Base-by-base conservation (phyloP, 1,284 basidiomycete genomes). In the Cutaneotrichosporon arboriforme region DNA sequence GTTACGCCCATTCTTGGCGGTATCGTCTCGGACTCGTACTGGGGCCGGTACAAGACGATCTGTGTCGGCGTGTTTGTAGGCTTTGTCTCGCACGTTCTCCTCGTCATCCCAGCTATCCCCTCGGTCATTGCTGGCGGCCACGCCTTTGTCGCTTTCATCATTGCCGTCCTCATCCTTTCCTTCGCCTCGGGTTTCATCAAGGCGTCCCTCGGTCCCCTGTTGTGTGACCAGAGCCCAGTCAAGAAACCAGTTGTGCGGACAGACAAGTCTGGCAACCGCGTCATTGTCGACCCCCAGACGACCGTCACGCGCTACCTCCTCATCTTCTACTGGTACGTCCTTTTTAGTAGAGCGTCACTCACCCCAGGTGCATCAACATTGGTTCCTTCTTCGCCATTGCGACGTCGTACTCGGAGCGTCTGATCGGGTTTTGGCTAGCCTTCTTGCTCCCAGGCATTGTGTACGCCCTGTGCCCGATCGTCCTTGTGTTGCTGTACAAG, bases 11-110 rank as follows among this genome's bases (percentile, higher is more conserved):
- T 73, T 48, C 55, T 62, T n/a, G 70, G 72, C 49, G 70, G 67
- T 54, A 87, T 84, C 65, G 76, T 89, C 41, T 84, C 86, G 14
- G 54, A 73, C 57, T 59, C 60, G 48, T 79, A 81, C 47, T 83
- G 80, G 78, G 87, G 86, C 39, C 81, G 86, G n/a, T 88, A 81
- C 79, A 86, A 86, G 71, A 86, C 86, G 1, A 80, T 87, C 60
- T 80, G 79, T 57, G 72, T 81, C 52, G 74, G 75, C 33, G 63
- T 57, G 5, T 55, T 50, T 23, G 50, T 74, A 37, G 73, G 73
- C 38, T 58, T 52, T 31, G 21, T 73, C 42, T 63, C 72, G 20
- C 71, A 75, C 60, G 46, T 73, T 26, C 44, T 73, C 46, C 63
- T 74, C 36, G 62, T 71, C 49, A 61, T 73, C 38, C 62, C 69